phyloP scores from a whole-genome alignment of 1,284 basidiomycete genomes.

The Pseudozyma thailandica region DNA sequence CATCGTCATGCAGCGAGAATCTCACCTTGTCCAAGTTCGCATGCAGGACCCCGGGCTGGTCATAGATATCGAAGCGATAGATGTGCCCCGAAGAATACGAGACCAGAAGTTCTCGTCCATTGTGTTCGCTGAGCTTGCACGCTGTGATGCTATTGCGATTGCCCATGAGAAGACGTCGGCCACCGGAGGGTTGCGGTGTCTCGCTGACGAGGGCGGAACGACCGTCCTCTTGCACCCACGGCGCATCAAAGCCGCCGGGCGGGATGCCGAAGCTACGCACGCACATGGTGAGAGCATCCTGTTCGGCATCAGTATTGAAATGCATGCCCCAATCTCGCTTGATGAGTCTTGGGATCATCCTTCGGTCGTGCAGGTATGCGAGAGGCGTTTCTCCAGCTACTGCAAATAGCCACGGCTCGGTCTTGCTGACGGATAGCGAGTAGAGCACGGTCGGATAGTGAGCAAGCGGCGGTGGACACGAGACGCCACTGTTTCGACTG shows the following conservation, averaged over 20 bases:
- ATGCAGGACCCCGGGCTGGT: slow-evolving; percentile 40
- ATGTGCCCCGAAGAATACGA: slow-evolving; percentile 60
- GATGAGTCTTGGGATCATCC: slow-evolving; percentile 77
- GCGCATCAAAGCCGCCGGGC: slow-evolving; percentile 57
- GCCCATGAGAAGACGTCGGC: slow-evolving; percentile 19
- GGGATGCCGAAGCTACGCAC: slow-evolving; percentile 83
- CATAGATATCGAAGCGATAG: slow-evolving; percentile 65
- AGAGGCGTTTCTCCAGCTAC: slow-evolving; percentile 71
- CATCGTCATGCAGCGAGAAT: slow-evolving; percentile 6
- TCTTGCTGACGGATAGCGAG: slow-evolving; percentile 69
- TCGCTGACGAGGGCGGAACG: slow-evolving; percentile 15
- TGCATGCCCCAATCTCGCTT: slow-evolving; percentile 79
- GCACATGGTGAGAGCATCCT: slow-evolving; percentile 77
- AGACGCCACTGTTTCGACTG: slow-evolving; percentile 17
- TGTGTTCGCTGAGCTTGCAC: slow-evolving; percentile 58
- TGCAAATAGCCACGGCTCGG: slow-evolving; percentile 71
- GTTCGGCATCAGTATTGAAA: slow-evolving; percentile 65
- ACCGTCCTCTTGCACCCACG: slow-evolving; percentile 19
- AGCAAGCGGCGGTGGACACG: slow-evolving; percentile 76
- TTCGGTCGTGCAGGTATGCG: slow-evolving; percentile 88
- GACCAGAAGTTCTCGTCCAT: slow-evolving; percentile 60
- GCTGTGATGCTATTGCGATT: slow-evolving; percentile 60
- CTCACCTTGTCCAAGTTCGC: slow-evolving; percentile 23
- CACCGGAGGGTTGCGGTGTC: slow-evolving; percentile 5
- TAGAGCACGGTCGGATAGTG: slow-evolving; percentile 70